Evolutionary conservation across 495 filamentous ascomycete species (phyloP).

Genomic region (Penicillium dipodomyicola): DNA sequence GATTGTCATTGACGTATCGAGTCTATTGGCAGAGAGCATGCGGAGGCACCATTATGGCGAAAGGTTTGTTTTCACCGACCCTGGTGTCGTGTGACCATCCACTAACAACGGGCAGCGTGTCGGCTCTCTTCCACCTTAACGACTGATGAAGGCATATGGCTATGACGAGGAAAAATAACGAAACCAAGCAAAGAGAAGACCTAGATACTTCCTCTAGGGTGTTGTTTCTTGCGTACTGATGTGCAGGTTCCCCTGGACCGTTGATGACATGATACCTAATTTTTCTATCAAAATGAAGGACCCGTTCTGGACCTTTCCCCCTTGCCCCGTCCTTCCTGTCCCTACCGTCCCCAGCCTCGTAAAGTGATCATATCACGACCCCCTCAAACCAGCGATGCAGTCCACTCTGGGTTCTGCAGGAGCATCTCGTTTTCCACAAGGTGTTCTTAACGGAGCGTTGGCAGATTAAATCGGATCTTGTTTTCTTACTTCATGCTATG

Average conservation of each 20-base stretch:
- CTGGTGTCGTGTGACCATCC: conserved; percentile 2
- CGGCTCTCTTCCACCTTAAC: conserved; percentile 71
- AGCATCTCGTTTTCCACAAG: conserved; percentile 51
- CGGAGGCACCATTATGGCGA: conserved; percentile 89
- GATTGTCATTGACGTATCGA: conserved; percentile 82
- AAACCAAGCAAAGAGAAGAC: conserved; percentile 6
- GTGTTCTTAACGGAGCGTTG: conserved; percentile 73
- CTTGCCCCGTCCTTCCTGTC: neutral
- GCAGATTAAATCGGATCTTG: conserved; percentile 53
- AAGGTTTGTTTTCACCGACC: conserved; percentile 44
- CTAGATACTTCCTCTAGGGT: conserved; percentile 14
- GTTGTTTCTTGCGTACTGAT: conserved; percentile 28
- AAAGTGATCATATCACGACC: neutral
- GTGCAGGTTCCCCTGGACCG: conserved; percentile 24
- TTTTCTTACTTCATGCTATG: conserved; percentile 32
- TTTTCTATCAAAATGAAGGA: conserved; percentile 16
- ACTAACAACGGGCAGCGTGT: conserved; percentile 58
- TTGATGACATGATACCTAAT: conserved; percentile 32
- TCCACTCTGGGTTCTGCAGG: conserved; percentile 65
- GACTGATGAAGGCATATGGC: conserved; percentile 34
- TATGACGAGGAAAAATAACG: conserved; percentile 19
- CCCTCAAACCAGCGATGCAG: conserved; percentile 60
- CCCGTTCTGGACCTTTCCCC: conserved; percentile 11
- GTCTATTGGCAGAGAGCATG: conserved; percentile 86
- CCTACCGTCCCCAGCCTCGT: neutral